Conservation (phyloP, 768 basidiomycete genomes). For the Cystoderma amianthinum region DNA sequence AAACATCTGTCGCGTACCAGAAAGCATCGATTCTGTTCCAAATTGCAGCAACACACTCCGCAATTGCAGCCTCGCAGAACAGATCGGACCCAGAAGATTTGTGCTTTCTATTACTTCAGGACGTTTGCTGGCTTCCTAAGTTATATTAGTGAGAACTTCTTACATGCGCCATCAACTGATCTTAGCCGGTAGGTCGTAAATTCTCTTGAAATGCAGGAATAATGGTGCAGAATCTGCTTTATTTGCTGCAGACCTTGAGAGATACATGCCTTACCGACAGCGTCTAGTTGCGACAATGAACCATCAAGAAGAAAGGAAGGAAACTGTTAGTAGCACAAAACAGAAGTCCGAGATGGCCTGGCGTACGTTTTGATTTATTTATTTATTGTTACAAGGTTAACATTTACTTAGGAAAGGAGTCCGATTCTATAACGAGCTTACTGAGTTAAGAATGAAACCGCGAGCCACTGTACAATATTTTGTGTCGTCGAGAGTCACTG, state of each 20-base stretch:
- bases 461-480: slow-evolving; percentile 54
- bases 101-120: slow-evolving; percentile 87
- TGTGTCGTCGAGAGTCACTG: slow-evolving; percentile 52
- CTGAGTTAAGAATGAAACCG: slow-evolving; percentile 54
- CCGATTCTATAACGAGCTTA: slow-evolving; percentile 82
- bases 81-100: slow-evolving; percentile 86
- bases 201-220: slow-evolving; percentile 86
- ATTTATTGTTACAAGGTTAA: not conserved
- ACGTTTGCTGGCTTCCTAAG: slow-evolving; percentile 94
- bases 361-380: slow-evolving; percentile 50
- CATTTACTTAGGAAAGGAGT: slow-evolving; percentile 66
- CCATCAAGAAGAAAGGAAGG: slow-evolving; percentile 78
- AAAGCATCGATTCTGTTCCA: slow-evolving; percentile 98
- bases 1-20: slow-evolving; percentile 96
- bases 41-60: slow-evolving; percentile 89
- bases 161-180: slow-evolving; percentile 95
- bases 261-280: slow-evolving; percentile 88
- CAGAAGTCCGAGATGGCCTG: slow-evolving; percentile 84
- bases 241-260: slow-evolving; percentile 92
- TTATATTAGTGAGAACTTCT: slow-evolving; percentile 99
- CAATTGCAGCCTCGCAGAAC: slow-evolving; percentile 82
- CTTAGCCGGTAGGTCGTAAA: slow-evolving; percentile 92
- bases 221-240: slow-evolving; percentile 77
- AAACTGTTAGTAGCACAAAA: slow-evolving; percentile 58
- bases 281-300: slow-evolving; percentile 73